A percentile compares a stretch with the other conserved stretches of the same genome.
phyloP scores from a whole-genome alignment of 2,329 filamentous ascomycete genomes.

The Drechslera avenae region DNA sequence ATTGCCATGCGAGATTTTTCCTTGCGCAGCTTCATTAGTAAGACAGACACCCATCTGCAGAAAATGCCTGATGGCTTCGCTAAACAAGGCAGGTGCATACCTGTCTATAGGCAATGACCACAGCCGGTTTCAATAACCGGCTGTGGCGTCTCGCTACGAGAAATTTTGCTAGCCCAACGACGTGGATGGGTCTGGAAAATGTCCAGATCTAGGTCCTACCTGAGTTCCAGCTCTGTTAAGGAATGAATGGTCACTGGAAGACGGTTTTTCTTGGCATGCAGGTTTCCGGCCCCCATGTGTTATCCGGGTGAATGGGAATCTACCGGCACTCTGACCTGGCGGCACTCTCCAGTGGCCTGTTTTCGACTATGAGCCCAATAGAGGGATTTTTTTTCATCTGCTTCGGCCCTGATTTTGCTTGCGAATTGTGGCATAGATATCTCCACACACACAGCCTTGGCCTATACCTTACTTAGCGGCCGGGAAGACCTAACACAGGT shows the following conservation, averaged over 20 bases:
- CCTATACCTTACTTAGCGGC: background rate
- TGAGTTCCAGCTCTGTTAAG: background rate
- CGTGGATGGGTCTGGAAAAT: background rate
- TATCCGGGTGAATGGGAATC: constrained; percentile 13
- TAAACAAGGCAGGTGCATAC: background rate
- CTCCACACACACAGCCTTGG: constrained; percentile 3
- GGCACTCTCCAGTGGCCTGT: constrained; percentile 4
- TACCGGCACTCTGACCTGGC: background rate
- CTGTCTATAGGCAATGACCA: background rate
- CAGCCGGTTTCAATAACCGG: background rate
- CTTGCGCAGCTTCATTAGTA: constrained; percentile 1
- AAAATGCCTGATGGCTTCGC: background rate
- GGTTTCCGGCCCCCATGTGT: background rate
- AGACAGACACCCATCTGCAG: background rate
- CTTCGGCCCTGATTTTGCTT: background rate
- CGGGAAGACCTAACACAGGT: background rate
- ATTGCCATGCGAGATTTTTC: background rate
- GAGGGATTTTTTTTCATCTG: too few relatives aligned
- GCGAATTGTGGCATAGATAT: constrained; percentile 1
- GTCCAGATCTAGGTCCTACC: background rate
- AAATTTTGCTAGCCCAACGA: background rate
- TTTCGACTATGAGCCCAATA: constrained; percentile 1
- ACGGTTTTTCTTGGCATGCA: background rate
- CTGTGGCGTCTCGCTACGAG: background rate
- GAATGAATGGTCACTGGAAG: background rate